Evolutionary conservation across 805 yeast genomes (phyloP), one percentile per base, ranked within the genome.

Genomic region (Candida manassasensis): DNA sequence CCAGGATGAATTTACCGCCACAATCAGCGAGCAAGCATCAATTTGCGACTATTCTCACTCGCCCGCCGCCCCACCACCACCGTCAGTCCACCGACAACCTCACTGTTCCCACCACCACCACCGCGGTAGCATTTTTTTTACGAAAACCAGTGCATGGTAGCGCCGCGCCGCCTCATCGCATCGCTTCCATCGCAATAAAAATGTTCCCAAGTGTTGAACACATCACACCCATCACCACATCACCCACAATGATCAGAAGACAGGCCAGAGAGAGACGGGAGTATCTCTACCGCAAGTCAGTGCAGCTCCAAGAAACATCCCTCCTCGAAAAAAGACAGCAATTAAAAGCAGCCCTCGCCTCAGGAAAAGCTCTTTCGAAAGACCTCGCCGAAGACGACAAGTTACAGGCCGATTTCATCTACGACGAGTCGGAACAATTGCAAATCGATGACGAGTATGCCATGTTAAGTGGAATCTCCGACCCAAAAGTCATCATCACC

Each of bases 261-360:
- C 95, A 90, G 54, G 97, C 97, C 6, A 79, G 98, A 64, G 97
- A 93, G 59, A 77, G 98, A 66, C 78, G 95, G 59, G 97, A 93
- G 53, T 93, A 89, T 52, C 69, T 93, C 18, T 93, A 85, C 66
- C 75, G 87, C 34, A 88, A 89, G 56, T 85, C 96, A 0, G 77
- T 85, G 34, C 93, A 87, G 55, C 72, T 90, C 22, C 96, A 93
- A 57, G 97, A 93, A 45, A 83, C 95, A 8, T 77, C 83, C 15
- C 70, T 84, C 29, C 82, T 83, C 13, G 90, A 85, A 52, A 90
- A 90, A 58, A 73, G 97, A 47, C 94, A 84, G 53, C 84, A 81
- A 49, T 68, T 93, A 27, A 82, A 84, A 44, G 84, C 85, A 11
- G 95, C 97, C 0, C 66, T 93, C 40, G 97, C 96, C 1, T 71